These are phyloP conservation scores for Mortierella sp. DNA, from an alignment of 371 early-diverging fungal genomes.

Conservation along the genomic window DNA sequence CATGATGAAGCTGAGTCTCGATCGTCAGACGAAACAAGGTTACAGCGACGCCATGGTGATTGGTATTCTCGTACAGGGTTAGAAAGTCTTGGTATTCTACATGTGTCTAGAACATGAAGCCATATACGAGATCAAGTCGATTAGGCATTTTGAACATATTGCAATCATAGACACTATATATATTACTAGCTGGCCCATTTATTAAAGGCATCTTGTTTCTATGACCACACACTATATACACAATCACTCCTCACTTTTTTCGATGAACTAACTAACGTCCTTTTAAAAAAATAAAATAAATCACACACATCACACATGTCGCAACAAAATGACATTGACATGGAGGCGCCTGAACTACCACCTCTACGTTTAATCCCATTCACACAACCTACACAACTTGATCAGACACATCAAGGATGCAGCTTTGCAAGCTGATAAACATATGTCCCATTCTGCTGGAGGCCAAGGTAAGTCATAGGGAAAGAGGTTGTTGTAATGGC, in stretches of 20 bases:
- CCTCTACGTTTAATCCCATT: too few relatives aligned
- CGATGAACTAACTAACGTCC: too few relatives aligned
- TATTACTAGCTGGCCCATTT: too few relatives aligned
- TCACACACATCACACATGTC: too few relatives aligned
- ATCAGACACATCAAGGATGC: too few relatives aligned
- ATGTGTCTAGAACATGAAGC: constrained; percentile 40
- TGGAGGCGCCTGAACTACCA: too few relatives aligned
- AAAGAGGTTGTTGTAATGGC: background rate
- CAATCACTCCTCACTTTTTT: too few relatives aligned
- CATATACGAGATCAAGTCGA: constrained; percentile 26
- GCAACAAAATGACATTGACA: too few relatives aligned
- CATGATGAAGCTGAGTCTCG: constrained; percentile 21
- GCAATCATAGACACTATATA: constrained; percentile 34
- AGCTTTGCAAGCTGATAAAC: constrained; percentile 40
- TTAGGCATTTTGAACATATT: constrained; percentile 30
- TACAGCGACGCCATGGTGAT: constrained; percentile 26
- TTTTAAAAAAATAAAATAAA: too few relatives aligned
- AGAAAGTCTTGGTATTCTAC: constrained; percentile 26
- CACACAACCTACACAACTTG: too few relatives aligned
- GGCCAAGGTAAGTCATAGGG: constrained; percentile 24
- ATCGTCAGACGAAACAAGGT: constrained; percentile 22
- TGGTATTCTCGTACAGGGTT: constrained; percentile 31
- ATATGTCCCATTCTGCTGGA: constrained; percentile 32
- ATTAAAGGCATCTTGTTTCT: too few relatives aligned
- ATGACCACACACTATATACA: too few relatives aligned